A percentile compares a stretch with the other conserved stretches of the same genome.
Conservation (phyloP, 2,329 filamentous ascomycete species). For the Aspergillus luchuensis region DNA sequence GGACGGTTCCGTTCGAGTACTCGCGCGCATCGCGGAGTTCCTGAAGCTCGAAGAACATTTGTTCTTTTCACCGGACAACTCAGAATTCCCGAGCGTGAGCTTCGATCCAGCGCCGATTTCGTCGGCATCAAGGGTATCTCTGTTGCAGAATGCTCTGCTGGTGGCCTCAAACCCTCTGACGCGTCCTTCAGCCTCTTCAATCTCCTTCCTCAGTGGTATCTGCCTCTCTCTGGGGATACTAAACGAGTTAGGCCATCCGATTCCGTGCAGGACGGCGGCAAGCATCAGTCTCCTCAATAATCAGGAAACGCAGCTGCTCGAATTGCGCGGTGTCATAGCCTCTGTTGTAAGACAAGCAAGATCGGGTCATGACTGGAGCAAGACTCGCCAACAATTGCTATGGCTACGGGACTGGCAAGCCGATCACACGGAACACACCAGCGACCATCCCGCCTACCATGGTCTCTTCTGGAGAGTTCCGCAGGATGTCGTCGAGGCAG, state of each 20-base stretch:
- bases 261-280: slow-evolving; percentile 41
- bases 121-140: slow-evolving; percentile 41
- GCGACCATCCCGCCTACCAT: slow-evolving; percentile 38
- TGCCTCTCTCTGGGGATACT: slow-evolving; percentile 46
- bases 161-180: slow-evolving; percentile 45
- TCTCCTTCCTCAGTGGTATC: slow-evolving; percentile 45
- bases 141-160: slow-evolving; percentile 47
- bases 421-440: slow-evolving; percentile 20
- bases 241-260: slow-evolving; percentile 40
- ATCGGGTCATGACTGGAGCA: slow-evolving; percentile 52
- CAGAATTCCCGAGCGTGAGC: slow-evolving; percentile 31
- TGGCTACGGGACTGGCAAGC: slow-evolving; percentile 65
- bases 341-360: slow-evolving; percentile 47
- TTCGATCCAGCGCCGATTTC: slow-evolving; percentile 36
- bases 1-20: slow-evolving; percentile 51
- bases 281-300: slow-evolving; percentile 57
- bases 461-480: slow-evolving; percentile 54
- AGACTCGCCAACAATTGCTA: slow-evolving; percentile 53
- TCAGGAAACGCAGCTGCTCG: slow-evolving; percentile 54
- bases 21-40: slow-evolving; percentile 54
- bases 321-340: slow-evolving; percentile 57
- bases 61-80: slow-evolving; percentile 25
- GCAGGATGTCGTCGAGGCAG: slow-evolving; percentile 54
- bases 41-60: slow-evolving; percentile 53
- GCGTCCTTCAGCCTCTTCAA: slow-evolving; percentile 38